A percentile compares a stretch with the other conserved stretches of the same genome.
Conservation (phyloP, 164 flowering plant species). For the Taxillus chinensis region DNA sequence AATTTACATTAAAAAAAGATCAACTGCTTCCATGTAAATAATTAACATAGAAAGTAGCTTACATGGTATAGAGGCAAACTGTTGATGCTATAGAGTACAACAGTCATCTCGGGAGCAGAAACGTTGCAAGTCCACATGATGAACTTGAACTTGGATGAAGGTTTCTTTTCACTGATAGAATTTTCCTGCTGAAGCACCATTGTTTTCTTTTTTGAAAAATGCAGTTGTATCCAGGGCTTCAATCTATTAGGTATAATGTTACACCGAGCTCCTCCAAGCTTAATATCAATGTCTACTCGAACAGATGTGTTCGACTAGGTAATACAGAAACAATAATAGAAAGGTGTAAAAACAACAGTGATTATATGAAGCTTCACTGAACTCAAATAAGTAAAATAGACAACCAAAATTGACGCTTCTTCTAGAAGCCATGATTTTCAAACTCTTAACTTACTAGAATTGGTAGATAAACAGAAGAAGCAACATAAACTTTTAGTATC, state of each 20-base stretch:
- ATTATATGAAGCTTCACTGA: background rate
- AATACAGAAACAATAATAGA: slow-evolving; percentile 12
- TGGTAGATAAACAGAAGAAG: slow-evolving; percentile 64
- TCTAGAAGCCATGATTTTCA: background rate
- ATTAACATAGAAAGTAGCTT: slow-evolving; percentile 18
- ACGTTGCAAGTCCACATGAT: slow-evolving; percentile 90
- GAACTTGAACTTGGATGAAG: slow-evolving; percentile 34
- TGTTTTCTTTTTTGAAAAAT: slow-evolving; percentile 48
- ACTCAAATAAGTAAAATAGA: background rate
- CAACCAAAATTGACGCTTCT: background rate
- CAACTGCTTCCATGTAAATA: background rate
- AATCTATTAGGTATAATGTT: slow-evolving; percentile 68
- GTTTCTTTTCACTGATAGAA: slow-evolving; percentile 23
- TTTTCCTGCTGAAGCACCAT: slow-evolving; percentile 55
- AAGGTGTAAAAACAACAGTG: background rate
- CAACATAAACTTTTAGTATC: slow-evolving; percentile 71
- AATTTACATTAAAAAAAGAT: background rate
- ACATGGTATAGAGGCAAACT: slow-evolving; percentile 73
- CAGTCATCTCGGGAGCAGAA: slow-evolving; percentile 95
- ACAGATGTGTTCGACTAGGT: slow-evolving; percentile 54
- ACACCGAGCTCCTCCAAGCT: slow-evolving; percentile 90
- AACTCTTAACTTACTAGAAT: slow-evolving; percentile 36
- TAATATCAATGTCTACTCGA: slow-evolving; percentile 85
- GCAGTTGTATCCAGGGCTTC: slow-evolving; percentile 61
- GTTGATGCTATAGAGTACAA: slow-evolving; percentile 53